Evolutionary conservation across 2,329 filamentous ascomycete species (phyloP), one percentile per base, ranked within the genome.

Genomic region (Ceratocystis papillata): DNA sequence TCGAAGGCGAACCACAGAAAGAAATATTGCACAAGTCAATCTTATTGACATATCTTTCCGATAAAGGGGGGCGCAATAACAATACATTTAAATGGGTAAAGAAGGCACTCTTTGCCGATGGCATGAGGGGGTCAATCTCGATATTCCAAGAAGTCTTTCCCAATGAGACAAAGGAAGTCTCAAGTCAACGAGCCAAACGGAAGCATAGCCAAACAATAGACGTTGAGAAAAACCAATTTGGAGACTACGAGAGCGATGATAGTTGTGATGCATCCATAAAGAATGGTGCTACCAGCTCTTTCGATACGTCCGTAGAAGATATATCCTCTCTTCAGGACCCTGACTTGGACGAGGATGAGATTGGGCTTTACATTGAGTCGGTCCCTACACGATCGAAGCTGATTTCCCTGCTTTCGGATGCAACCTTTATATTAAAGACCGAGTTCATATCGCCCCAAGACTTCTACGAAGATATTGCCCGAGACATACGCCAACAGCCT

Each of bases 101-200:
- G 67, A 82, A 83, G 69, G 86, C 87, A 1, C 77, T 91, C 5
- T 81, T 90, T 64, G 85, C 87, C 0, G 84, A 87, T 70, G 88
- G 86, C 1, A 77, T 76, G 33, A 73, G 77, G n/a, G 74, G 82
- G 17, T 78, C 77, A 2, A 73, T 80, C 50, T 80, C 77, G 1
- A 77, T 82, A 6, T 90, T 85, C 71, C 78, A 78, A 2, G 85
- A 89, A 71, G 76, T 92, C 3, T 93, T 88, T 76, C 78, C 80
- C 25, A 82, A 83, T 64, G 89, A 92, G 74, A 82, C 81, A 1
- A 79, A 76, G 67, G 69, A 64, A 44, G 4, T 57, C 8, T 71
- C 70, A 59, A 76, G 75, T 64, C 71, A 74, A 28, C 73, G 74
- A 20, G 80, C 77, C 67, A 83, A 83, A 70, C 76, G 81, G 22